phyloP scores from a whole-genome alignment of 129 eudicot species.

The sunflower (Helianthus annuus) region HanXRQr2.0-SUNRISE NC_035447.2:13161709-13162208 shows the following conservation, averaged over 20 bases:
- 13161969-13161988: constrained; percentile 22
- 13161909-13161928: constrained; percentile 6
- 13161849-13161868: background rate
- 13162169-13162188: too few relatives aligned
- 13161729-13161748: too few relatives aligned
- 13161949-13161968: constrained; percentile 17
- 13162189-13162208: background rate
- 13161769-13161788: too few relatives aligned
- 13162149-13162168: too few relatives aligned
- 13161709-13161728: too few relatives aligned
- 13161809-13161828: background rate
- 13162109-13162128: background rate
- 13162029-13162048: constrained; percentile 13
- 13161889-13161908: background rate
- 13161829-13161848: background rate
- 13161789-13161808: too few relatives aligned
- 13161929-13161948: constrained; percentile 21
- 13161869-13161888: background rate
- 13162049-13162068: constrained; percentile 27
- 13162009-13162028: constrained; percentile 19
- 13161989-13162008: constrained; percentile 9
- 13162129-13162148: background rate
- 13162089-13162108: background rate
- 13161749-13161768: too few relatives aligned
- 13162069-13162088: constrained; percentile 9